Evolutionary conservation across 1,139 yeast species (phyloP).

Genomic region (Yamadazyma songkhlaensis): DNA sequence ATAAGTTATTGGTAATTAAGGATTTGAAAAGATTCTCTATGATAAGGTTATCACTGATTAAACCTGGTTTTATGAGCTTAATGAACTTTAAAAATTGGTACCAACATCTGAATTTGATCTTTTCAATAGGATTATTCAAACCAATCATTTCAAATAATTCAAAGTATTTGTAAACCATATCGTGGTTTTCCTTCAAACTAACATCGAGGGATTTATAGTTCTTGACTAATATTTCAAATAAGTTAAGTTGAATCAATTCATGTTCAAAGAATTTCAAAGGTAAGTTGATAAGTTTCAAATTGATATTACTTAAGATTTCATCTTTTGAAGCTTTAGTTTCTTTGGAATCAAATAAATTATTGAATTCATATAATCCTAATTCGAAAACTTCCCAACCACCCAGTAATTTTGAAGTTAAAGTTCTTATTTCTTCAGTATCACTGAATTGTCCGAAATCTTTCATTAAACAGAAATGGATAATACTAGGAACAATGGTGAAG

Average conservation of each 20-base stretch:
- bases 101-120: slow-evolving; percentile 86
- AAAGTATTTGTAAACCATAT: slow-evolving; percentile 60
- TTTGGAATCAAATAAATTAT: slow-evolving; percentile 75
- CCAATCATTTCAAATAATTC: slow-evolving; percentile 82
- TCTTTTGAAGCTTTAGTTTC: slow-evolving; percentile 68
- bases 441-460: slow-evolving; percentile 10
- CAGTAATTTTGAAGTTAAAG: not conserved
- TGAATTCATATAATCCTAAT: slow-evolving; percentile 79
- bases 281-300: slow-evolving; percentile 63
- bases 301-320: slow-evolving; percentile 55
- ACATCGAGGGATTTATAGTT: slow-evolving; percentile 67
- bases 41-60: slow-evolving; percentile 28
- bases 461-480: slow-evolving; percentile 61
- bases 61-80: slow-evolving; percentile 64
- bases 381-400: slow-evolving; percentile 76
- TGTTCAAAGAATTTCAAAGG: slow-evolving; percentile 55
- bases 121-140: slow-evolving; percentile 66
- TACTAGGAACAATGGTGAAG: slow-evolving; percentile 63
- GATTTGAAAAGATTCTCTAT: slow-evolving; percentile 38
- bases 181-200: slow-evolving; percentile 35
- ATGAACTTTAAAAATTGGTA: slow-evolving; percentile 82
- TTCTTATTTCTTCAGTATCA: slow-evolving; percentile 3
- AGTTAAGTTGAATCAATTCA: slow-evolving; percentile 74
- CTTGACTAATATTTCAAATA: slow-evolving; percentile 82
- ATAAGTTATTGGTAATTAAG: slow-evolving; percentile 39